A percentile compares a stretch with the other conserved stretches of the same genome.
phyloP scores from a whole-genome alignment of 768 basidiomycete species.

The Tulasnella sp. region DNA sequence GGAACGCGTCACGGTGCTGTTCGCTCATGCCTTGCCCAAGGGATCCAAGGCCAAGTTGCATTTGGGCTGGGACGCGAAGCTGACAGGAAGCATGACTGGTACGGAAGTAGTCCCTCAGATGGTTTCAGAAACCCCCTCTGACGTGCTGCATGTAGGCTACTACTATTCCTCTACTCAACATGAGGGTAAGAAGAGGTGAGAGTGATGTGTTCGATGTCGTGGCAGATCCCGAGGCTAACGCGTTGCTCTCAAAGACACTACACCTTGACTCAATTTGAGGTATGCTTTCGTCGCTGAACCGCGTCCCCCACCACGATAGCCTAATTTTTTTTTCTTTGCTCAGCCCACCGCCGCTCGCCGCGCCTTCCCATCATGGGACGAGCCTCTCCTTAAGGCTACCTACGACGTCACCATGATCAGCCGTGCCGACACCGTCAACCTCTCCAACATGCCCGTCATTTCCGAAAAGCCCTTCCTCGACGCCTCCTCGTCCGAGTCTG shows the following conservation, averaged over 20 bases:
- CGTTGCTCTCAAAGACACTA: conserved; percentile 42
- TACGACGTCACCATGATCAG: conserved; percentile 69
- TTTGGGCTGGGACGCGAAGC: conserved; percentile 61
- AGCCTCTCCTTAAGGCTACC: conserved; percentile 81
- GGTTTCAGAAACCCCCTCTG: background rate
- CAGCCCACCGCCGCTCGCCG: conserved; percentile 82
- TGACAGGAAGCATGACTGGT: conserved; percentile 73
- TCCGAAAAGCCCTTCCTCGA: conserved; percentile 53
- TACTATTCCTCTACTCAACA: conserved; percentile 66
- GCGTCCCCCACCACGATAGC: background rate
- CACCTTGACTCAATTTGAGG: conserved; percentile 80
- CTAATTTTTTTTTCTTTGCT: background rate
- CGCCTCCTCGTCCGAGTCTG: conserved; percentile 35
- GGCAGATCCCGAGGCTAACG: background rate
- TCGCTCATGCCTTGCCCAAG: conserved; percentile 58
- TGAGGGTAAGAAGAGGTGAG: conserved; percentile 56
- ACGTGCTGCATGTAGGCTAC: conserved; percentile 42
- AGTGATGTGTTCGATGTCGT: background rate
- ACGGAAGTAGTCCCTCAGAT: conserved; percentile 22
- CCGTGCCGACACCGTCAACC: conserved; percentile 64
- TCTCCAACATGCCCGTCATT: conserved; percentile 81
- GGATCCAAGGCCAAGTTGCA: conserved; percentile 68
- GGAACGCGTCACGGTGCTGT: conserved; percentile 66
- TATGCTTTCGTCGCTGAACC: background rate
- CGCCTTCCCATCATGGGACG: conserved; percentile 52